phyloP scores from a whole-genome alignment of 768 basidiomycete genomes.

The Sporobolomyces roseus region DNA sequence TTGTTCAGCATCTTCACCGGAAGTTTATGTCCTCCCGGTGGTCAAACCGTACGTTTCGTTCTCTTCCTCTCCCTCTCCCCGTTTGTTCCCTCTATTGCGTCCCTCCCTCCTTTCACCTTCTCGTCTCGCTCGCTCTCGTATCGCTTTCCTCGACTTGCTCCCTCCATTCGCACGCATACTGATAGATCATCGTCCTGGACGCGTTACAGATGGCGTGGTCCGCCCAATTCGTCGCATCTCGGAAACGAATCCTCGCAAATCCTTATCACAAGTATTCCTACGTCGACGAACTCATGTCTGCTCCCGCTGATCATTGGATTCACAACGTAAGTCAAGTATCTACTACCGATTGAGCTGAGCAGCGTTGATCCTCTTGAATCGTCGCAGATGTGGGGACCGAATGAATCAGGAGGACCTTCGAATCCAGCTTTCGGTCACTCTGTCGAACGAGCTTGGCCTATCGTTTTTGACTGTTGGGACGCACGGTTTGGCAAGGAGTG shows the following conservation, averaged over 20 bases:
- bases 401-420: conserved; percentile 36
- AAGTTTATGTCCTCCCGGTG: conserved; percentile 44
- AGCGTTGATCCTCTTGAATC: too few species aligned
- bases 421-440: conserved; percentile 44
- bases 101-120: too few species aligned
- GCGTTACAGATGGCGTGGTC: conserved; percentile 46
- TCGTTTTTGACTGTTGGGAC: conserved; percentile 45
- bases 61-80: too few species aligned
- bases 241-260: conserved; percentile 45
- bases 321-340: conserved; percentile 23
- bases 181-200: background rate
- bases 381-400: conserved; percentile 38
- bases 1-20: conserved; percentile 46
- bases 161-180: background rate
- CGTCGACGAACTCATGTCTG: conserved; percentile 16
- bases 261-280: conserved; percentile 38
- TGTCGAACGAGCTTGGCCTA: conserved; percentile 47
- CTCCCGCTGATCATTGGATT: conserved; percentile 32
- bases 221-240: conserved; percentile 47
- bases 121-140: too few species aligned
- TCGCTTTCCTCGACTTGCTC: too few species aligned
- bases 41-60: conserved; percentile 22
- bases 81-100: background rate
- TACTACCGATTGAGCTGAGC: background rate
- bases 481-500: conserved; percentile 38